Evolutionary conservation across 2,329 filamentous ascomycete species (phyloP).

Genomic region (Xylariaceae sp.): DNA sequence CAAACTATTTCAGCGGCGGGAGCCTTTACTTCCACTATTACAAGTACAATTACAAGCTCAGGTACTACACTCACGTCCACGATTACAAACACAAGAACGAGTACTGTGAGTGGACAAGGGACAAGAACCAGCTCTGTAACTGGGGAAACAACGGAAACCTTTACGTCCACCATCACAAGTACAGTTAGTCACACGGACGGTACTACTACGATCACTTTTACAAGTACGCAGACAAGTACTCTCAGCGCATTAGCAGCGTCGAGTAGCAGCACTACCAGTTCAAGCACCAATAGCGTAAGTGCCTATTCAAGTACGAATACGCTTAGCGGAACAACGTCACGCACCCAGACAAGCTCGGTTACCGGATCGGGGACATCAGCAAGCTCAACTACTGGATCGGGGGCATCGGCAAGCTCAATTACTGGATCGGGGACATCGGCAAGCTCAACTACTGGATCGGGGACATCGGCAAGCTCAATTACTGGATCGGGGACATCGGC

Average conservation of each 20-base stretch:
- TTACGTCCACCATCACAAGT: constrained; percentile 5
- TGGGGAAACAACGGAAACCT: not conserved
- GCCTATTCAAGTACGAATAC: constrained; percentile 15
- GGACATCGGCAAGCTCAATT: not conserved
- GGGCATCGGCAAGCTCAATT: no score
- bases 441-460: no score
- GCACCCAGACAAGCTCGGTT: no score
- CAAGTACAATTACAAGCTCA: not conserved
- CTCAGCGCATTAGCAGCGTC: not conserved
- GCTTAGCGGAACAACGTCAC: not conserved
- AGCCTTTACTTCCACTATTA: not conserved
- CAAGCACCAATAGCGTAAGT: no score
- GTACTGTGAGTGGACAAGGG: not conserved
- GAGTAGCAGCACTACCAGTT: no score
- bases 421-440: no score
- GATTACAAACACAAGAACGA: constrained; percentile 4
- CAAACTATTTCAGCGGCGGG: not conserved
- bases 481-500: no score
- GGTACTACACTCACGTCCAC: constrained; percentile 14
- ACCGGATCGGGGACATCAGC: no score
- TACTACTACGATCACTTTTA: constrained; percentile 11
- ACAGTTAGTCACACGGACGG: constrained; percentile 2
- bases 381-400: not conserved
- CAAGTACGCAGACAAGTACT: not conserved
- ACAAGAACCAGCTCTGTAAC: not conserved